Conservation (phyloP, 257 asterid genomes). For the Salvia miltiorrhiza region DNA sequence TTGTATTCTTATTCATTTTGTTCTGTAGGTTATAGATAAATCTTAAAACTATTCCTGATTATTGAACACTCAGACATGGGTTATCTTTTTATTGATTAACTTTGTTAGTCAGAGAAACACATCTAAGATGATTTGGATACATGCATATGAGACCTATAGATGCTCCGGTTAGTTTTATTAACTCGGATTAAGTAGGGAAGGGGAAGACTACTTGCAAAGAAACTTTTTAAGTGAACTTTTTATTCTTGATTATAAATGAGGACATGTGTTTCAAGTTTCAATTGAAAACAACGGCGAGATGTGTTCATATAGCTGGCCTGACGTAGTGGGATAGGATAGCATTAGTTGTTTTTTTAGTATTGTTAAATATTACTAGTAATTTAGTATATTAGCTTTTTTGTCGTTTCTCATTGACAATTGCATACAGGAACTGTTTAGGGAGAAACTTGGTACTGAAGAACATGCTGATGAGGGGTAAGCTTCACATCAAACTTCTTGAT, state of each 20-base stretch:
- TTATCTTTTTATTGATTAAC: neutral
- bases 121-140: neutral
- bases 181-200: neutral
- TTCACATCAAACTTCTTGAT: conserved; percentile 5
- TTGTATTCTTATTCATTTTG: conserved; percentile 5
- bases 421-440: conserved; percentile 72
- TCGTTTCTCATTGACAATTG: conserved; percentile 25
- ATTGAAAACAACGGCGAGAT: neutral
- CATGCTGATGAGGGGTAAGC: conserved; percentile 55
- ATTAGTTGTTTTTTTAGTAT: too few species aligned
- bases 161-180: neutral
- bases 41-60: neutral
- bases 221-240: too few species aligned
- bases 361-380: neutral
- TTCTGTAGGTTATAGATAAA: neutral
- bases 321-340: neutral
- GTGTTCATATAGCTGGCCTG: neutral
- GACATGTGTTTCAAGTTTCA: neutral
- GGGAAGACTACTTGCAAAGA: neutral
- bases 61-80: neutral
- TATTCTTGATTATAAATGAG: neutral
- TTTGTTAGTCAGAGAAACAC: neutral
- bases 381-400: neutral
- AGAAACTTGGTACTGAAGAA: conserved; percentile 49
- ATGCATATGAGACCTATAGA: neutral